Evolutionary conservation across 805 yeast genomes (phyloP), one percentile per base, ranked within the genome.

Genomic region (Monosporozyma servazzii): DNA sequence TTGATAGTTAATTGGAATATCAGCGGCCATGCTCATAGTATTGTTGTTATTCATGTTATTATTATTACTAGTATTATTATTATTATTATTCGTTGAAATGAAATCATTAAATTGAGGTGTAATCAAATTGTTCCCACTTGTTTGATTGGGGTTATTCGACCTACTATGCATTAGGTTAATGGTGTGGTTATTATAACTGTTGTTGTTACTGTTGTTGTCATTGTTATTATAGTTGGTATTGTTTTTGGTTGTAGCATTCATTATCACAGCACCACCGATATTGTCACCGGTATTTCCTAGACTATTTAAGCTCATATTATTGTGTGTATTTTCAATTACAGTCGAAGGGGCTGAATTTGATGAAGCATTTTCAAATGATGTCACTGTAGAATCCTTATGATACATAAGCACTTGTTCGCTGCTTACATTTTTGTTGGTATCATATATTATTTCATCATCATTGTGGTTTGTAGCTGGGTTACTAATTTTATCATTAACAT

Each of bases 331-430:
- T 30, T 25, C 43, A 21, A 47, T 44, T n/a, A 48, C 40, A 23
- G 51, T 48, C 6, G 46, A 48, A 9, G 51, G 51, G 7, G 47
- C 44, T 13, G 56, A 51, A 15, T 43, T 49, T 11, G 54, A 48
- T 29, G 54, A 48, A 45, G 30, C 5, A 48, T 36, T 44, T 40
- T 42, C 51, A 33, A 44, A 30, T 7, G 52, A 49, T 9, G 51
- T 51, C 29, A 49, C 37, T 8, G 51, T 37, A 11, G 53, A 50
- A 43, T 47, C 49, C 43, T 36, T 48, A 17, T 50, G 50, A 20
- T 29, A 41, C 18, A 21, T 29, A 45, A 45, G 15, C 15, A 45
- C 18, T 15, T 45, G 25, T 11, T 37, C 39, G n/a, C 18, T 9
- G 25, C 18, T 42, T 33, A 31, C 18, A 17, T 17, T 17, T n/a